Percentiles rank a stretch among this genome's conserved stretches.
These are phyloP conservation scores for Saraca asoca DNA, from an alignment of 331 rosid genomes.

Conservation along the genomic window DNA sequence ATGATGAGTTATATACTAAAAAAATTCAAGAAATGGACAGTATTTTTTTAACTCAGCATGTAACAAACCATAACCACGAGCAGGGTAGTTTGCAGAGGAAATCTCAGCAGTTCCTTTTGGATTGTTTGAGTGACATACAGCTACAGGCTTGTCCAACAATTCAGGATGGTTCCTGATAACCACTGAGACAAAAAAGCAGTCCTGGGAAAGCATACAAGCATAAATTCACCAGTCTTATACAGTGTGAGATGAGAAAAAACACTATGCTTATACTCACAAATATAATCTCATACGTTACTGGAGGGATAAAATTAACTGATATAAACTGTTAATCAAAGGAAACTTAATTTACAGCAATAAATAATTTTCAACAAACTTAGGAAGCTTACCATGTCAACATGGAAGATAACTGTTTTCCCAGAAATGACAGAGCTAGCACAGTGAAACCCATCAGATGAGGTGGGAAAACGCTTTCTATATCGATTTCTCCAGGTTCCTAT, in stretches of 20 bases:
- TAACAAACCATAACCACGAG: slow-evolving; percentile 80
- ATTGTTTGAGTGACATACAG: slow-evolving; percentile 87
- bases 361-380: slow-evolving; percentile 26
- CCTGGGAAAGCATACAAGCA: slow-evolving; percentile 55
- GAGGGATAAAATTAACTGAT: slow-evolving; percentile 24
- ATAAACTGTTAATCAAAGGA: slow-evolving; percentile 5
- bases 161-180: slow-evolving; percentile 72
- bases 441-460: slow-evolving; percentile 45
- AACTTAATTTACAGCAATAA: slow-evolving; percentile 27
- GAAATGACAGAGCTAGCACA: slow-evolving; percentile 33
- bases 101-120: slow-evolving; percentile 92
- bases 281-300: slow-evolving; percentile 1
- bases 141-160: slow-evolving; percentile 77
- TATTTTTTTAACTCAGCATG: slow-evolving; percentile 29
- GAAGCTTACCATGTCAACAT: slow-evolving; percentile 81
- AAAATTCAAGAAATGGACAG: slow-evolving; percentile 13
- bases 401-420: slow-evolving; percentile 54
- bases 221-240: slow-evolving; percentile 34
- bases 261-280: slow-evolving; percentile 14
- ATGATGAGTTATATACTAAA: slow-evolving; percentile 21
- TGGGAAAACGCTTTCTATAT: slow-evolving; percentile 71
- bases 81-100: slow-evolving; percentile 97
- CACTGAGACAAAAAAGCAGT: slow-evolving; percentile 92
- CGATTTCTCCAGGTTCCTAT: slow-evolving; percentile 95
- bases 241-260: not conserved